Evolutionary conservation across 768 basidiomycete genomes (phyloP), one percentile per base, ranked within the genome.

Genomic region (Tephrocybe sp.): DNA sequence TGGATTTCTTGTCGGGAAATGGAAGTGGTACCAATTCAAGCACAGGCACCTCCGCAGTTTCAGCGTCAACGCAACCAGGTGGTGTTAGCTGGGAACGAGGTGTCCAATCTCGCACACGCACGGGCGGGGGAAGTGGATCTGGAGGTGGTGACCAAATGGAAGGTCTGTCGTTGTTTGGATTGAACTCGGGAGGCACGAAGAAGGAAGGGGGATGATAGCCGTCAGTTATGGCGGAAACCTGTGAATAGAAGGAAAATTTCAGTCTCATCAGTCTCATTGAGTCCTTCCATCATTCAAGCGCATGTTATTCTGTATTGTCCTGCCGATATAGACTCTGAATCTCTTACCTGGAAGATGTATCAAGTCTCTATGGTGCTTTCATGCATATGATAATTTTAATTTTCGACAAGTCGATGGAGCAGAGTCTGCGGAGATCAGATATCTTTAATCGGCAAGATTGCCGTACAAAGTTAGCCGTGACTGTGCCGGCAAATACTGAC

Each of bases 1-100:
- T 53, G 30, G 42, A 53, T 16, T 53, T 49, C 44, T 13, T 53
- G 19, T 53, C 52, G 9, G 52, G 52, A 24, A 53, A 32, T 5
- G 26, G 28, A 2, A 25, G 8, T 5, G 11, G n/a, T n/a, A n/a
- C n/a, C n/a, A n/a, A n/a, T n/a, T n/a, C 34, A 4, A 13, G 24
- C 9, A 27, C 42, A 6, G 9, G 32, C 21, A 16, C 19, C 19
- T 12, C 37, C 1, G 50, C 45, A 26, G 13, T 41, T 15, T n/a
- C 40, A 36, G 11, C 45, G 9, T 1, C 41, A 9, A 28, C 5
- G 9, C 34, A 41, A 2, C 26, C 47, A n/a, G 47, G 42, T 18
- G 42, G 46, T 2, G 2, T 43, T 13, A 53, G 47, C 15, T 53
- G 52, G 52, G 52, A 53, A 26, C n/a, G 52, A 40, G 42, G 47